phyloP scores from a whole-genome alignment of 2,329 filamentous ascomycete species.

The Pseudohalonectria lignicola region DNA sequence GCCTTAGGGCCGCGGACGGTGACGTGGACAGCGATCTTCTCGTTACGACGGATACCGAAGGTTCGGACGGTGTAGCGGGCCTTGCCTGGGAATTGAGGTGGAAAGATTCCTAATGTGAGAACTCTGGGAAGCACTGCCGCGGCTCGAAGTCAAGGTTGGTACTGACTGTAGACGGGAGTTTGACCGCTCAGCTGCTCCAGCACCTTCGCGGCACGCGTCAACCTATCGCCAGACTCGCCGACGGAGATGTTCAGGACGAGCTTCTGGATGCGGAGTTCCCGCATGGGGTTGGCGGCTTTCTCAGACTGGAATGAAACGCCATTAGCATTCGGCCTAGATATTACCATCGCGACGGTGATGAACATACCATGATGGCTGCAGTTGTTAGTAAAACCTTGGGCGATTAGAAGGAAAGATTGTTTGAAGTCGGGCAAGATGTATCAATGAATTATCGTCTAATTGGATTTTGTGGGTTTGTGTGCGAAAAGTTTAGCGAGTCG shows the following conservation, averaged over 20 bases:
- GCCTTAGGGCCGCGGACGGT: constrained; percentile 96
- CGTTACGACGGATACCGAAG: constrained; percentile 99
- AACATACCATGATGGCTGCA: not conserved
- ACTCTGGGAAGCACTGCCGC: not conserved
- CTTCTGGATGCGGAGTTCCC: constrained; percentile 99
- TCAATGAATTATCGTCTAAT: not conserved
- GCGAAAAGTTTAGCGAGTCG: not conserved
- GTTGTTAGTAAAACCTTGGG: not conserved
- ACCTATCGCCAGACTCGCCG: constrained; percentile 99
- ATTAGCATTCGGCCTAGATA: constrained; percentile 12
- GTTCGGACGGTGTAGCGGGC: constrained; percentile 99
- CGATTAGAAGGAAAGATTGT: not conserved
- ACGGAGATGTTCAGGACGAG: constrained; percentile 99
- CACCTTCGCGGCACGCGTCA: constrained; percentile 99
- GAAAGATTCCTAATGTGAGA: not conserved
- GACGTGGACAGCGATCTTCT: constrained; percentile 99
- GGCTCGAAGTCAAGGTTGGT: not conserved
- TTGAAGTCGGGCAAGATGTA: not conserved
- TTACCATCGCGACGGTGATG: too few relatives aligned
- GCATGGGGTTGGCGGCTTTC: constrained; percentile 96
- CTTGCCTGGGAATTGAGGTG: constrained; percentile 58
- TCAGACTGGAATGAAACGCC: constrained; percentile 45
- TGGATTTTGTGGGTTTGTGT: not conserved
- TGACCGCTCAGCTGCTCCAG: constrained; percentile 99
- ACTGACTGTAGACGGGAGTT: constrained; percentile 97